Evolutionary conservation across 441 rosid species (phyloP), one percentile per base, ranked within the genome.

Genomic region (Populus hybrid): DNA sequence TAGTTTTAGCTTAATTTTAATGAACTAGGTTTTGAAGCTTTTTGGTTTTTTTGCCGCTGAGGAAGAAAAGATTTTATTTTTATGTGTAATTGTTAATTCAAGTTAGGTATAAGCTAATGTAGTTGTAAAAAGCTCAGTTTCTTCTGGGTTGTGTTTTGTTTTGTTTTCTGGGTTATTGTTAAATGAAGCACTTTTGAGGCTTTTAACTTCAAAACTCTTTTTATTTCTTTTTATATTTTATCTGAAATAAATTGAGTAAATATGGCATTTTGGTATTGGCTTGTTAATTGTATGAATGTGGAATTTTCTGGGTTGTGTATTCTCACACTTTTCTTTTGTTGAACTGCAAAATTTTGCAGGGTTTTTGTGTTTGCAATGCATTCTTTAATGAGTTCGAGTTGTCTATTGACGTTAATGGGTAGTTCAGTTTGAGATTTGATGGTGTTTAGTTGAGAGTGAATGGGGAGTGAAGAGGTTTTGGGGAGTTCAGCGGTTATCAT

Each of bases 401-500:
- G 50, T 36, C 79, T 64, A 30, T 28, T 26, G 66, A 35, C 18
- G 38, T 32, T 68, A 63, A 21, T 36, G 23, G 77, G 36, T 24
- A 30, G 28, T 42, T 21, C 42, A 24, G 38, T 57, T 71, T 77
- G 72, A 53, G 76, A 23, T 67, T 79, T 67, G 77, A 77, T 46
- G 53, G 23, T 78, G 59, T 24, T 67, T 71, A 32, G 64, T 63
- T 57, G 68, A 66, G 81, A 80, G 79, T 72, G 75, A 63, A 81
- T 80, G 90, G 86, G 79, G 82, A 79, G 77, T 23, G 71, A 42
- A 46, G 66, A 73, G 67, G 59, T 64, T 82, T 76, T 79, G 83
- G 82, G 80, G 78, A 71, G 73, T 78, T 81, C 78, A 67, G 35
- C 74, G 50, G 76, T 64, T 79, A 73, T 46, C 16, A 46, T 77